Base-by-base conservation (phyloP, 1,139 yeast species). In the Taphrina pruni region DNA sequence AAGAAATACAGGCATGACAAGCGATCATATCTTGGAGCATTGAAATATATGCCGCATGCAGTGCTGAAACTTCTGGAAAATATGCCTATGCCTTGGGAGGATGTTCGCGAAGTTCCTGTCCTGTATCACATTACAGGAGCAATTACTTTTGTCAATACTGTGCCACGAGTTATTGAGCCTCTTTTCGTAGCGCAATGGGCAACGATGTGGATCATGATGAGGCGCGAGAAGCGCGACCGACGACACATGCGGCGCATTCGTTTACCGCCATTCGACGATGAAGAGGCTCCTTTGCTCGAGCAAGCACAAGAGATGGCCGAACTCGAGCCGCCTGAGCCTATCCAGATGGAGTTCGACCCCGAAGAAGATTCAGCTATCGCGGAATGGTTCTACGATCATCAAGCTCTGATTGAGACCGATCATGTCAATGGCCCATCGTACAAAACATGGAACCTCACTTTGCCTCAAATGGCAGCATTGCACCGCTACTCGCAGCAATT, bases 31-130 rank as follows among this genome's bases (percentile, higher is more conserved):
- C 79, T 95, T 38, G 97, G 98, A 0, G 94, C 98, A 0, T 81
- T 95, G 71, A 94, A 93, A 78, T 95, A 89, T 78, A 85, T 95
- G 87, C 99, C 99, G 0, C 98, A 94, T 79, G 97, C 99, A 0
- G 85, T 93, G 1, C 78, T 92, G 72, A 95, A 95, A 78, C 83
- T 95, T 48, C 77, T 95, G 62, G 99, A 95, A 76, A 93, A 92
- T 75, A 94, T 95, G 94, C 99, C 99, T 0, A 97, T 92, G 77
- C 99, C 99, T 0, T 95, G 99, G 99, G 98, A 95, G 77, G 86
- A 86, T 71, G 81, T 85, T 0, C 89, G 90, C 71, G 96, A 90
- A 69, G 99, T 95, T 12, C 87, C 86, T 71, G 98, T 94, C 8
- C 79, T 94, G 57, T 94, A 94, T 76, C 99, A 94, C 76, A 84